Base-by-base conservation (phyloP, 2,329 filamentous ascomycete genomes). In the Teratosphaeria gauchensis region DNA sequence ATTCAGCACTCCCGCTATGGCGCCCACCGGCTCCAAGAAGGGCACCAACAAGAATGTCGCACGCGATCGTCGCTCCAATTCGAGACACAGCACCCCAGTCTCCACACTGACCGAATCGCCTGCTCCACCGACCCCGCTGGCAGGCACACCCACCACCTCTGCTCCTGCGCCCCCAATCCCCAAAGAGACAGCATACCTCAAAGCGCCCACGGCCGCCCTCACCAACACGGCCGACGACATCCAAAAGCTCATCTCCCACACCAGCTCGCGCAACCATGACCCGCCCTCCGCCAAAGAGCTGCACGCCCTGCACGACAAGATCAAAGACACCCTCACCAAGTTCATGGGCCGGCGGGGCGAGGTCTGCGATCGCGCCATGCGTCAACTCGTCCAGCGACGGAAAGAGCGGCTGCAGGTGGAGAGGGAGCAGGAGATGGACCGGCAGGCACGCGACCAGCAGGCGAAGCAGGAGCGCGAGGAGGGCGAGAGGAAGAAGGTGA, bases 61-160 rank as follows among this genome's bases (percentile, higher is more conserved):
- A 61, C 80, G 80, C 65, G 81, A 81, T 65, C 81, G 84, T 61
- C 84, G 85, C 65, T 87, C 86, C 66, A 80, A 84, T 62, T 91
- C 87, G 71, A 86, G 89, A 69, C 92, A 91, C 73, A 89, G 87
- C 38, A 92, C 89, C 16, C 89, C 89, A 38, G 82, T 83, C 68
- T 80, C 83, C 35, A 62, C 68, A 33, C 64, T 68, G 30, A 68
- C 69, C 12, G 74, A 77, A 32, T 28, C 30, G 35, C 63, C 74
- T 73, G 65, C 79, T 72, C 69, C 80, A 76, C 68, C 80, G 66
- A 72, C 78, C 65, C 61, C 72, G 19, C 67, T 84, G 51, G 80
- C 86, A 58, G 86, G 84, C 67, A 81, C 90, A 56, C 82, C 86
- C 58, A 56, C 82, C 85, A 58, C 79, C 42, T 42, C 55, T 32